phyloP scores from a whole-genome alignment of 1,284 basidiomycete species.

The Malassezia dermatis region DNA sequence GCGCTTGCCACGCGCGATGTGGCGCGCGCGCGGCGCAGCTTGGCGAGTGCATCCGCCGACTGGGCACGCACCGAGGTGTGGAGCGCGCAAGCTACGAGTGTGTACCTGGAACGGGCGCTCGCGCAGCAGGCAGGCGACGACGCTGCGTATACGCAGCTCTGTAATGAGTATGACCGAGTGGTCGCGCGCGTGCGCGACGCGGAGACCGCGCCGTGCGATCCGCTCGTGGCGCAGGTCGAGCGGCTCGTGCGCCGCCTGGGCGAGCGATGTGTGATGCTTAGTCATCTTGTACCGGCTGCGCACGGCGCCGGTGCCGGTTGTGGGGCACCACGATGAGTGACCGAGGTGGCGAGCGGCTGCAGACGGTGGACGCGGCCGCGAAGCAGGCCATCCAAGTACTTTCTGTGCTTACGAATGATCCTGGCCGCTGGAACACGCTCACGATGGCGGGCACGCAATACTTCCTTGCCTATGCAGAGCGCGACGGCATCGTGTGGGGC shows the following conservation, averaged over 20 bases:
- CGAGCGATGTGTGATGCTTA: background rate
- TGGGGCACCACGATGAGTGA: background rate
- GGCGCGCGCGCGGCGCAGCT: background rate
- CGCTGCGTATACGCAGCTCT: background rate
- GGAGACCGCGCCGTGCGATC: background rate
- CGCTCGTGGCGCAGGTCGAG: background rate
- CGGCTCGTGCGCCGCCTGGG: conserved; percentile 1
- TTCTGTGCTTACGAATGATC: background rate
- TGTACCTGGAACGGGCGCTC: conserved; percentile 7
- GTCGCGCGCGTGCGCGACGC: background rate
- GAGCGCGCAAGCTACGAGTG: conserved; percentile 3
- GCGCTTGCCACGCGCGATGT: background rate
- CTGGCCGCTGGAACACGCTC: background rate
- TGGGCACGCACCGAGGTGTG: conserved; percentile 3
- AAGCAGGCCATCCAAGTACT: background rate
- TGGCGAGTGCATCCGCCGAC: background rate
- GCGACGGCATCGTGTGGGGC: conserved; percentile 13
- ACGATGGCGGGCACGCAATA: background rate
- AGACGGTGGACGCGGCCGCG: conserved; percentile 4
- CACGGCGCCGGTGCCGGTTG: background rate
- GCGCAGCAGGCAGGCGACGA: background rate
- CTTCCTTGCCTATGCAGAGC: conserved; percentile 1
- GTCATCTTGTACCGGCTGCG: background rate
- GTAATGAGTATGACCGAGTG: background rate
- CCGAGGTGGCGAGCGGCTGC: background rate